phyloP scores from a whole-genome alignment of 2,329 filamentous ascomycete genomes.

The Colletotrichum theobromicola region DNA sequence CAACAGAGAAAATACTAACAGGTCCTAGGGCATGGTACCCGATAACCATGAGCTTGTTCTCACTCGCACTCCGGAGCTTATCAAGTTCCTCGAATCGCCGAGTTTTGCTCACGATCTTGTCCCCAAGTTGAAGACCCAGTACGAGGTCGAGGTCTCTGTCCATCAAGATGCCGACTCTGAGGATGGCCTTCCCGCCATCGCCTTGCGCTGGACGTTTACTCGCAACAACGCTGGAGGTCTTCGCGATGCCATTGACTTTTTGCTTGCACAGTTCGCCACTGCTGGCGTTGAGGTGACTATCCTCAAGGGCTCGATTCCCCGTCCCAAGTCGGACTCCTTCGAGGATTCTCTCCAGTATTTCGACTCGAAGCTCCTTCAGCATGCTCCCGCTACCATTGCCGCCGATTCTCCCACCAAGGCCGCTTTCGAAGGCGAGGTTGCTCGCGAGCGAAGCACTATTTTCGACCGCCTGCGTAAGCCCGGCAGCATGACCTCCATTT shows the following conservation, averaged over 20 bases:
- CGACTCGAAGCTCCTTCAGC: slow-evolving; percentile 94
- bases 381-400: slow-evolving; percentile 79
- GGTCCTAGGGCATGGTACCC: slow-evolving; percentile 84
- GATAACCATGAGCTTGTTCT: slow-evolving; percentile 93
- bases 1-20: neutral
- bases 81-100: slow-evolving; percentile 80
- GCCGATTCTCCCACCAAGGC: slow-evolving; percentile 90
- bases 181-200: slow-evolving; percentile 62
- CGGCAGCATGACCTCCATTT: slow-evolving; percentile 91
- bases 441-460: slow-evolving; percentile 79
- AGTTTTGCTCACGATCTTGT: slow-evolving; percentile 83
- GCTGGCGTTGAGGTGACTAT: slow-evolving; percentile 87
- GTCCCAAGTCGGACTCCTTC: slow-evolving; percentile 98
- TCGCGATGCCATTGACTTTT: slow-evolving; percentile 93
- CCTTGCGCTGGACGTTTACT: slow-evolving; percentile 82
- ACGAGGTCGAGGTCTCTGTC: slow-evolving; percentile 86
- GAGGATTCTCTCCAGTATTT: slow-evolving; percentile 97
- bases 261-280: slow-evolving; percentile 84
- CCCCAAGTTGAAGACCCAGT: slow-evolving; percentile 85
- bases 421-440: slow-evolving; percentile 81
- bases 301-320: slow-evolving; percentile 92
- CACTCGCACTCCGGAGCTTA: slow-evolving; percentile 75
- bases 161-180: slow-evolving; percentile 67
- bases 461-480: slow-evolving; percentile 95
- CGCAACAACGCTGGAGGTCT: slow-evolving; percentile 96